Evolutionary conservation across 345 rosid genomes (phyloP), one percentile per base, ranked within the genome.

Genomic region (Toxicodendron radicans): DNA sequence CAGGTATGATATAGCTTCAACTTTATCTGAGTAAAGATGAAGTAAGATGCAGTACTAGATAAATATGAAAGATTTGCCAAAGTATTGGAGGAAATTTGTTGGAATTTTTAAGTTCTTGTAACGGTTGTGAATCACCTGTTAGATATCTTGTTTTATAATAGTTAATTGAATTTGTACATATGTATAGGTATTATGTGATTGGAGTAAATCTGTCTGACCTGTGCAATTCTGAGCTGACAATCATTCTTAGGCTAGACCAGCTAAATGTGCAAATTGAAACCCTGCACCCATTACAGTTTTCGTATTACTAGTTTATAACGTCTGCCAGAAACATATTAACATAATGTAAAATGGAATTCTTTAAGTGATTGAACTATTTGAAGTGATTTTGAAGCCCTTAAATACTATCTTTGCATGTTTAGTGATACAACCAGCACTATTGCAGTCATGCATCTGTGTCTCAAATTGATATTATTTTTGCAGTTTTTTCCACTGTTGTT

Each of bases 401-500:
- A 38, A 38, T 38, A 38, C 43, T 16, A 5, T 61, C 35, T 13
- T 35, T 27, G 79, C 21, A 54, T 46, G 24, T 70, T 2, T 38
- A 5, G 43, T 7, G 52, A 23, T 70, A 14, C 41, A 58, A 11
- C 56, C 43, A 24, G 45, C 54, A 64, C 46, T 72, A 24, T 24
- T 48, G 18, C 52, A 56, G 2, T 35, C 60, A 5, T 41, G 5
- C 10, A 52, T 62, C 16, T 62, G 14, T 62, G 23, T 52, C 78
- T 78, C 46, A 76, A 24, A 41, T 46, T 64, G 76, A 41, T 76
- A 23, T 33, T 49, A 21, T 76, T 48, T 72, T 71, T 84, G 83
- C 91, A 95, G 98, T 95, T 93, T 78, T 95, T 93, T 58, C 99
- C 99, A 3, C 79, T 95, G 90, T 79, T 93, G 85, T 87, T 93